Evolutionary conservation across 306 rosid species (phyloP), one percentile per base, ranked within the genome.

Genomic region (Fagus crenata): DNA sequence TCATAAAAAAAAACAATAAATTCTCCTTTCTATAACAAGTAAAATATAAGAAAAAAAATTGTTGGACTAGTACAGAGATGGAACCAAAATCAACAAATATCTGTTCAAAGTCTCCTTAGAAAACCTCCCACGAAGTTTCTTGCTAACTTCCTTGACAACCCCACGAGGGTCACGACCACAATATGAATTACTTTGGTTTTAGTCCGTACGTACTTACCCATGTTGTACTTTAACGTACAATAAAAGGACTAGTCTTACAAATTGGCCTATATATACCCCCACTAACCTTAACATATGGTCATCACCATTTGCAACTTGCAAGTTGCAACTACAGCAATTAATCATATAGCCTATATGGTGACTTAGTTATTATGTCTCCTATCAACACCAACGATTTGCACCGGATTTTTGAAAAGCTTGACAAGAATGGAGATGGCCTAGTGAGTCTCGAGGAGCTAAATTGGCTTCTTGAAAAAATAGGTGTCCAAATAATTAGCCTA

Each of bases 351-450:
- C 39, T 71, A 37, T 49, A 65, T 72, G 61, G 69, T 77, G 15
- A 33, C 2, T 56, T 60, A 56, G 28, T 0, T 4, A 72, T 22
- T 6, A 88, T 93, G 95, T 77, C 77, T 85, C 54, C 84, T 33
- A 77, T 93, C 13, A 71, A 37, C 22, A 59, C 77, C 35, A 65
- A 11, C 33, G 98, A 93, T n/a, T 88, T 93, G 84, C 81, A 78
- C 42, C 81, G 92, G 31, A 91, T 93, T 17, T 93, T 93, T 80
- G 78, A 81, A 71, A 85, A 88, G 79, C 83, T 93, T 12, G 97
- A 91, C 72, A 76, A 40, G 79, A 89, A 91, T 53, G 58, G 83
- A 3, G 98, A 93, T 28, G 93, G 93, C 1, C 80, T 82, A 2
- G 72, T 93, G 76, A 82, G 93, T 77, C 84, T 93, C 1, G 93